phyloP scores from a whole-genome alignment of 1,139 yeast species.

The Geotrichum restrictum region DNA sequence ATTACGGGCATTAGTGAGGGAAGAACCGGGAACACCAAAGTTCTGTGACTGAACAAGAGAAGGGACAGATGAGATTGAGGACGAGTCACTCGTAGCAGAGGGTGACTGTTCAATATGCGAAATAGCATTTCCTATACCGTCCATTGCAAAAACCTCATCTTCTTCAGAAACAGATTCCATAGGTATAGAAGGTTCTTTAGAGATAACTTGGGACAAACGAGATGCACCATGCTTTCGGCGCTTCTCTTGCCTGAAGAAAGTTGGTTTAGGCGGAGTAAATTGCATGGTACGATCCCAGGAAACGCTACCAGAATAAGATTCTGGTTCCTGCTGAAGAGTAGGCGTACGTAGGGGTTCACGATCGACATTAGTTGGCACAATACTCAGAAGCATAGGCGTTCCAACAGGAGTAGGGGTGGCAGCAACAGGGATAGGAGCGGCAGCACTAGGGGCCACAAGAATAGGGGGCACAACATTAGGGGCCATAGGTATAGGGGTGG shows the following conservation, averaged over 20 bases:
- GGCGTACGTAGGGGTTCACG: constrained; percentile 46
- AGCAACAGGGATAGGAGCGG: constrained; percentile 10
- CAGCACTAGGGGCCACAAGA: constrained; percentile 3
- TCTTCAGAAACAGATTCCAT: constrained; percentile 20
- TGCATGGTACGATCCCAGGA: constrained; percentile 39
- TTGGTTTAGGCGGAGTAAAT: constrained; percentile 38
- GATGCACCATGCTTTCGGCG: constrained; percentile 20
- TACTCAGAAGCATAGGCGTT: constrained; percentile 15
- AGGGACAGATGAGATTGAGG: constrained; percentile 31
- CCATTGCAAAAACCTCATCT: constrained; percentile 32
- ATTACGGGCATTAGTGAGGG: constrained; percentile 13
- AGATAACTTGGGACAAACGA: constrained; percentile 21
- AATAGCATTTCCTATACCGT: constrained; percentile 25
- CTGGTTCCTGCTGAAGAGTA: constrained; percentile 24
- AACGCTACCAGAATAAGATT: constrained; percentile 16
- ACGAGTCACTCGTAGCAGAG: constrained; percentile 17
- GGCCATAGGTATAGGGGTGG: not conserved
- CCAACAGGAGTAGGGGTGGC: constrained; percentile 5
- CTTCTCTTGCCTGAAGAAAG: constrained; percentile 18
- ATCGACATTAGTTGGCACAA: constrained; percentile 34
- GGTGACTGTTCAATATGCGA: constrained; percentile 18
- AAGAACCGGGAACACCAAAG: not conserved
- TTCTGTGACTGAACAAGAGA: constrained; percentile 29
- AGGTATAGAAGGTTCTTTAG: constrained; percentile 13
- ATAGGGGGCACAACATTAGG: no score